Base-by-base conservation (phyloP, 371 early-diverging fungal species). In the Rhizopus microsporus region DNA sequence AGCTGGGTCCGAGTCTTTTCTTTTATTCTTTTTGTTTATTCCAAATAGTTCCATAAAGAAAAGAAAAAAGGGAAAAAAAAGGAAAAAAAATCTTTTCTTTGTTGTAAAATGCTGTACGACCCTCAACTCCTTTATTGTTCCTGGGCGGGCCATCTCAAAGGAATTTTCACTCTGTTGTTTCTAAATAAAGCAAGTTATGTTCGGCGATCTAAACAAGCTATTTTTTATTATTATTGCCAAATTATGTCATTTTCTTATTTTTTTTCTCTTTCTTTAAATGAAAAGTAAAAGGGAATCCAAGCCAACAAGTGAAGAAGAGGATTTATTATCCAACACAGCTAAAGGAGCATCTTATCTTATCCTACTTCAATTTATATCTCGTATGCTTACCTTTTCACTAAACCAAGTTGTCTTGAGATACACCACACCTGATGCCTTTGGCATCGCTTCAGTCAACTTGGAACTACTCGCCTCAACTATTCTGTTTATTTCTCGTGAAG, bases 401-500 rank as follows among this genome's bases (percentile, higher is more conserved):
- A 91, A 93, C 71, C 92, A 92, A 65, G 64, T 91, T 57, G 81
- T 93, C 0, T 65, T 92, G 30, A 86, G 88, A 16, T 82, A 67
- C 61, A 82, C 88, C 8, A 71, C 85, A 12, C 82, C 90, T 12
- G 79, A 78, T 39, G 87, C 89, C 1, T 82, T 94, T 38, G 97
- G 96, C 3, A 82, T 94, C 12, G 95, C 93, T 0, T 84, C 88
- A 1, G 84, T 94, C 44, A 87, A 92, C 46, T 75, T 97, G 31
- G 97, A 97, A 71, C 82, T 97, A 9, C 65, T 95, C 10, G 71
- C 92, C 10, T 86, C 88, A 13, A 89, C 96, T 0, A 88, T 96
- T 42, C 74, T 97, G 44, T 96, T 97, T 69, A 81, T 98, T 23
- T 93, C 95, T 0, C 80, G 98, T 9, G 98, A 98, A 69, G 88